Percentiles rank a stretch among this genome's conserved stretches.
These are phyloP conservation scores for Solanum infundibuliforme DNA, from an alignment of 257 asterid genomes.

Conservation along the genomic window DNA sequence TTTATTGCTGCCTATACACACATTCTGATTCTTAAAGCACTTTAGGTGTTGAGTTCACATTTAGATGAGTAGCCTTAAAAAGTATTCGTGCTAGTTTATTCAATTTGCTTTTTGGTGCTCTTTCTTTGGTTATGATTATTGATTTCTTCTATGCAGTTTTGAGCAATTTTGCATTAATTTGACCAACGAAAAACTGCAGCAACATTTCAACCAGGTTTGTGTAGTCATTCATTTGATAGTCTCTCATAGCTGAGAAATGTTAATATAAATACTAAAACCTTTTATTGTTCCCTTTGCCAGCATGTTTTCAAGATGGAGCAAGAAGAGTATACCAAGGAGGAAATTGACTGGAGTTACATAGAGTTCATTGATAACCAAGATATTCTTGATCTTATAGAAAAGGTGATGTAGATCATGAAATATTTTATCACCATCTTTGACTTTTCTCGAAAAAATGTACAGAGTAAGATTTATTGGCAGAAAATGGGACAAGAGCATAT, in stretches of 20 bases:
- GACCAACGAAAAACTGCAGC: constrained; percentile 96
- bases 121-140: neutral
- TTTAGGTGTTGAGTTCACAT: neutral
- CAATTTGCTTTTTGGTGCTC: neutral
- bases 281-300: constrained; percentile 31
- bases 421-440: neutral
- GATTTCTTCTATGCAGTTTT: constrained; percentile 48
- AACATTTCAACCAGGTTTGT: constrained; percentile 90
- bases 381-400: constrained; percentile 88
- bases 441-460: neutral
- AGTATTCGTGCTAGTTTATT: neutral
- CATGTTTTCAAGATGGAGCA: constrained; percentile 96
- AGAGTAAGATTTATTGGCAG: neutral
- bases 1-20: neutral
- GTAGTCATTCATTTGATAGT: neutral
- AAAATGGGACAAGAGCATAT: neutral
- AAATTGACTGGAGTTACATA: constrained; percentile 90
- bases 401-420: constrained; percentile 27
- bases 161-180: constrained; percentile 93
- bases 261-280: neutral
- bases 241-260: neutral
- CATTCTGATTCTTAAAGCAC: neutral
- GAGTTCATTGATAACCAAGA: constrained; percentile 85
- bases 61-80: neutral
- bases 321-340: constrained; percentile 88